These are phyloP conservation scores for Pestalotiopsis sp. DNA, from an alignment of 2,329 filamentous ascomycete genomes.

Conservation along the genomic window DNA sequence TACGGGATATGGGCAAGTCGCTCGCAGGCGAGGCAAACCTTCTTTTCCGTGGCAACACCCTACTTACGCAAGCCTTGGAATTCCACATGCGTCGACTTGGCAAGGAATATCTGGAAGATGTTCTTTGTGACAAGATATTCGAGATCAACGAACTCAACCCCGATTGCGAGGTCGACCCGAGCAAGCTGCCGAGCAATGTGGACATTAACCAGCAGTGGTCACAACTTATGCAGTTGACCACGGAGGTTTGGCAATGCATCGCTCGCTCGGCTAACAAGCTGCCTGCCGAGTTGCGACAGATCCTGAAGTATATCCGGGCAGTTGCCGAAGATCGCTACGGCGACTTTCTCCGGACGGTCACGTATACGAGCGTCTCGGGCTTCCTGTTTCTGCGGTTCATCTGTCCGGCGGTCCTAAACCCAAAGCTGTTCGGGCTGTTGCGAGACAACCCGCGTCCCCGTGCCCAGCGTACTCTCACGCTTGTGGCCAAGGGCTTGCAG, in stretches of 20 bases:
- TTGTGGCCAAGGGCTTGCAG: conserved; percentile 91
- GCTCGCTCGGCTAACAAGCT: conserved; percentile 71
- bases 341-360: conserved; percentile 84
- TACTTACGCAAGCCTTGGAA: conserved; percentile 90
- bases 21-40: conserved; percentile 88
- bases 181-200: conserved; percentile 64
- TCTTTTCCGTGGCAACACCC: conserved; percentile 90
- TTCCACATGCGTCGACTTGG: conserved; percentile 94
- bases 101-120: conserved; percentile 88
- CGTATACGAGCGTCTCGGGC: conserved; percentile 91
- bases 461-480: conserved; percentile 83
- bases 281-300: conserved; percentile 77
- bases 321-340: conserved; percentile 95
- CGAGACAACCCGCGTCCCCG: conserved; percentile 78
- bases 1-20: conserved; percentile 77
- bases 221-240: conserved; percentile 73
- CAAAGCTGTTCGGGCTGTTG: conserved; percentile 86
- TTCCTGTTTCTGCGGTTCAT: conserved; percentile 95
- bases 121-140: conserved; percentile 78
- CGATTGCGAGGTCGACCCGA: conserved; percentile 94
- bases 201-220: conserved; percentile 85
- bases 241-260: conserved; percentile 84
- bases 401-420: conserved; percentile 92
- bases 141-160: conserved; percentile 90
- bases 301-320: conserved; percentile 87